Percentiles rank a stretch among this genome's conserved stretches.
phyloP scores from a whole-genome alignment of 345 rosid genomes.

The Eucalyptus coolabah region DNA sequence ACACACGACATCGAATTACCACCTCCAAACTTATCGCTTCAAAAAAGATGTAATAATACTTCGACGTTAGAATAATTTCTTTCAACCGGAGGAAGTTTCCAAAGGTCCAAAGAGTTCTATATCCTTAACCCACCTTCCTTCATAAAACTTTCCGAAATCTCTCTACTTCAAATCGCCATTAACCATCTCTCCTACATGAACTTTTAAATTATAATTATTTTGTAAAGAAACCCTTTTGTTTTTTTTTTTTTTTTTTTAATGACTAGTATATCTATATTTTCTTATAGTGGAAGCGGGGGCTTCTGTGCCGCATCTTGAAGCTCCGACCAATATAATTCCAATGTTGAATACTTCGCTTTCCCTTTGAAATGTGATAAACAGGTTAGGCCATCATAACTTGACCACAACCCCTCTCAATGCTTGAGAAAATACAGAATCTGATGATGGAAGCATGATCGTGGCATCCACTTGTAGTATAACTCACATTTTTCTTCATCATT shows the following conservation, averaged over 20 bases:
- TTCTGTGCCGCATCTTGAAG: neutral
- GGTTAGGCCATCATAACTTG: neutral
- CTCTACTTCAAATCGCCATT: neutral
- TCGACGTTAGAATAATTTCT: neutral
- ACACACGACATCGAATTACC: neutral
- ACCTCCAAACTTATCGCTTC: neutral
- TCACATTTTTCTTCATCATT: neutral
- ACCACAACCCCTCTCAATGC: neutral
- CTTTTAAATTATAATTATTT: neutral
- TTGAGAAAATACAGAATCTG: neutral
- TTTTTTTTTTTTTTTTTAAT: neutral
- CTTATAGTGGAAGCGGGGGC: neutral
- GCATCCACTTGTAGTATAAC: neutral
- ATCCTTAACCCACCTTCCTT: neutral
- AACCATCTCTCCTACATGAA: neutral
- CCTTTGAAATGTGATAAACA: neutral
- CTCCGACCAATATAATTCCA: neutral
- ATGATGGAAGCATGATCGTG: neutral
- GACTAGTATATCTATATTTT: neutral
- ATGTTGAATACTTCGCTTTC: neutral
- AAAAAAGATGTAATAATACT: neutral
- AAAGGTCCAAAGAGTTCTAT: neutral
- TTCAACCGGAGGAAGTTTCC: neutral
- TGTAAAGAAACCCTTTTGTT: neutral
- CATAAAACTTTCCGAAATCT: neutral